These are phyloP conservation scores for Apiospora malaysiana DNA, from an alignment of 2,329 filamentous ascomycete genomes.

Conservation along the genomic window DNA sequence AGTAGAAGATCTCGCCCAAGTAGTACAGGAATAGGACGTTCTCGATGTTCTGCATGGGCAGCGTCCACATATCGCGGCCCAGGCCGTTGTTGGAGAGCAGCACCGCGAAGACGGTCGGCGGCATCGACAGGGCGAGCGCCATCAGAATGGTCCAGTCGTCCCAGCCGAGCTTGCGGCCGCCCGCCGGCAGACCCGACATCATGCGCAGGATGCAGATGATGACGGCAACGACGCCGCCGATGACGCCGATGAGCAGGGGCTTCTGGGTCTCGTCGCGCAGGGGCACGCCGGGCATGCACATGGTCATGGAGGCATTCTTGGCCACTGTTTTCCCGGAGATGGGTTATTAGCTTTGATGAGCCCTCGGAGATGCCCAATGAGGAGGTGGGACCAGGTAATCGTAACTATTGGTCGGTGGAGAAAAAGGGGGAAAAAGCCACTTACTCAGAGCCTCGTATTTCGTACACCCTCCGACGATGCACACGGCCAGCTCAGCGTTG, in stretches of 20 bases:
- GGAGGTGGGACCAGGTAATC: background rate
- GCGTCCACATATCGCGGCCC: slow-evolving; percentile 31
- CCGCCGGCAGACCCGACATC: slow-evolving; percentile 22
- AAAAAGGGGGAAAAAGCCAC: background rate
- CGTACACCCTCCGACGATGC: slow-evolving; percentile 21
- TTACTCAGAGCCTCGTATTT: slow-evolving; percentile 27
- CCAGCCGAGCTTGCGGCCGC: slow-evolving; percentile 25
- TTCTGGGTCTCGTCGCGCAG: slow-evolving; percentile 24
- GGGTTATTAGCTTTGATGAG: background rate
- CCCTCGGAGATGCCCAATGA: too few species aligned
- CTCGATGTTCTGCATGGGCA: slow-evolving; percentile 28
- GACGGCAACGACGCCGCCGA: slow-evolving; percentile 26
- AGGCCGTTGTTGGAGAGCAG: slow-evolving; percentile 28
- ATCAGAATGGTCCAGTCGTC: slow-evolving; percentile 29
- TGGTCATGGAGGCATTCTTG: slow-evolving; percentile 27
- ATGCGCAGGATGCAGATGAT: slow-evolving; percentile 26
- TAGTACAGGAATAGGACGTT: slow-evolving; percentile 37
- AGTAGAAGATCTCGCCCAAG: slow-evolving; percentile 42
- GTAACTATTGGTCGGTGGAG: background rate
- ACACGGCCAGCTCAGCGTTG: slow-evolving; percentile 1
- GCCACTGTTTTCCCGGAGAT: slow-evolving; percentile 13
- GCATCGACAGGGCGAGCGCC: slow-evolving; percentile 24
- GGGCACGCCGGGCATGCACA: slow-evolving; percentile 24
- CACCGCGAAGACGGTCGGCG: slow-evolving; percentile 28
- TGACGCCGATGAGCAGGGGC: slow-evolving; percentile 27